These are phyloP conservation scores for Cordyceps farinosa DNA, from an alignment of 2,329 filamentous ascomycete species.

Conservation along the genomic window DNA sequence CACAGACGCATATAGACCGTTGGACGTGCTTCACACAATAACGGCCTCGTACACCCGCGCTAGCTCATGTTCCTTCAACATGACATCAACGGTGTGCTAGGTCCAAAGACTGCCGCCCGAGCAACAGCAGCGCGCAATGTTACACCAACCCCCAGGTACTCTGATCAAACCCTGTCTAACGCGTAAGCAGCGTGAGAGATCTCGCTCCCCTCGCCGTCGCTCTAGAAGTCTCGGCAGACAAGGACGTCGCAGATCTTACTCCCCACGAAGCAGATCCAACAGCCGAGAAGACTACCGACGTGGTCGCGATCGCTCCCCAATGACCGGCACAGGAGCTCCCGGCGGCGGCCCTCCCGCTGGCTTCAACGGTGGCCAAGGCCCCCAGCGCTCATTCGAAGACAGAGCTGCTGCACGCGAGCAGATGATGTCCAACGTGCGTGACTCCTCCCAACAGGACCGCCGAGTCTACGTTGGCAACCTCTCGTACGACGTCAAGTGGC, in stretches of 20 bases:
- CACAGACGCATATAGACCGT: neutral
- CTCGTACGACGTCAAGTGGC: constrained; percentile 99
- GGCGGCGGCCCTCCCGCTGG: constrained; percentile 67
- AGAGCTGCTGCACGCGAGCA: constrained; percentile 79
- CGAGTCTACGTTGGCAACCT: constrained; percentile 99
- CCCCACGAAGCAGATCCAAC: constrained; percentile 70
- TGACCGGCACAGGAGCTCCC: constrained; percentile 68
- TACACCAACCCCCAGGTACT: constrained; percentile 29
- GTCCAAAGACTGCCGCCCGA: neutral
- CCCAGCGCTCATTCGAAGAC: constrained; percentile 79
- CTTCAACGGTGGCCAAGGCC: constrained; percentile 56
- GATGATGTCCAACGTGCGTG: constrained; percentile 93
- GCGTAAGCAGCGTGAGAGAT: constrained; percentile 72
- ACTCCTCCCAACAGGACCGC: constrained; percentile 96
- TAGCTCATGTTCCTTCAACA: neutral
- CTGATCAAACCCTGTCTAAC: constrained; percentile 24
- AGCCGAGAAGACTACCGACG: constrained; percentile 76
- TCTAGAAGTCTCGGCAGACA: constrained; percentile 76
- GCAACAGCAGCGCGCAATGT: constrained; percentile 20
- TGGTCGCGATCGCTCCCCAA: constrained; percentile 75
- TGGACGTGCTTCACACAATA: neutral
- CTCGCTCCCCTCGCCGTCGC: constrained; percentile 73
- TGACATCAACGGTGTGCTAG: neutral
- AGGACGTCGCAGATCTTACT: constrained; percentile 71
- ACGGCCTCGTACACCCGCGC: neutral